These are phyloP conservation scores for Singerocomus rubriflavus DNA, from an alignment of 1,284 basidiomycete genomes.

Conservation along the genomic window DNA sequence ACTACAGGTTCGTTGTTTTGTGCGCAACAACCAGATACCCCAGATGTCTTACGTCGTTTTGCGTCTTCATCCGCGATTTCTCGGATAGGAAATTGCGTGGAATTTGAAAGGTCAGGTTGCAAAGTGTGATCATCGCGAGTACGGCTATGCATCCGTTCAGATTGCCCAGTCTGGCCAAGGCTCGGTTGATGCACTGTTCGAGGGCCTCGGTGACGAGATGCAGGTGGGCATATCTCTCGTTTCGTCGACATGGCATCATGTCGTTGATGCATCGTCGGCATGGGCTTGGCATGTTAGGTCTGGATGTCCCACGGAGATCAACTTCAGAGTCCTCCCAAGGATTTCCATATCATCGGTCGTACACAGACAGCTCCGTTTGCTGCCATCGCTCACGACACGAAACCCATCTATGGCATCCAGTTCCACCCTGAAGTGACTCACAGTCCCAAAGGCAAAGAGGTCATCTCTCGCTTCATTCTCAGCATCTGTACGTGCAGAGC, in stretches of 20 bases:
- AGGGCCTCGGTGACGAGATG: conserved; percentile 80
- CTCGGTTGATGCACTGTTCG: conserved; percentile 77
- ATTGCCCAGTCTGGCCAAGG: conserved; percentile 66
- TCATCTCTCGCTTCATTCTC: conserved; percentile 86
- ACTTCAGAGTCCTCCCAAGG: conserved; percentile 75
- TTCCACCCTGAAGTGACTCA: conserved; percentile 99
- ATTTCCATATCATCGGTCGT: conserved; percentile 87
- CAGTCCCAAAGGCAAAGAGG: conserved; percentile 85
- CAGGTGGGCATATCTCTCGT: conserved; percentile 47
- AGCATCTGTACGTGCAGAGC: conserved; percentile 81
- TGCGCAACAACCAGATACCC: no score
- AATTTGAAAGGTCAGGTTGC: conserved; percentile 85
- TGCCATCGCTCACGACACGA: conserved; percentile 88
- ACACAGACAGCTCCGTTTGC: conserved; percentile 91
- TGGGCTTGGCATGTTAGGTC: conserved; percentile 52
- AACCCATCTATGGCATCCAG: conserved; percentile 94
- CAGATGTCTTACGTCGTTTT: no score
- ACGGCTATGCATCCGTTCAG: conserved; percentile 86
- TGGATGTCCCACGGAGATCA: conserved; percentile 99
- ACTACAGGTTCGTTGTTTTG: conserved; percentile 63
- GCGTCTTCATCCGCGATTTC: no score
- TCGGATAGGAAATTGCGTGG: conserved; percentile 81
- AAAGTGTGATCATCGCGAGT: conserved; percentile 91
- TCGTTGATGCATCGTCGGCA: background rate
- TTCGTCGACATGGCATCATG: background rate